Percentiles rank a stretch among this genome's conserved stretches.
Conservation (phyloP, 495 filamentous ascomycete species). For the Penicillium taxi region DNA sequence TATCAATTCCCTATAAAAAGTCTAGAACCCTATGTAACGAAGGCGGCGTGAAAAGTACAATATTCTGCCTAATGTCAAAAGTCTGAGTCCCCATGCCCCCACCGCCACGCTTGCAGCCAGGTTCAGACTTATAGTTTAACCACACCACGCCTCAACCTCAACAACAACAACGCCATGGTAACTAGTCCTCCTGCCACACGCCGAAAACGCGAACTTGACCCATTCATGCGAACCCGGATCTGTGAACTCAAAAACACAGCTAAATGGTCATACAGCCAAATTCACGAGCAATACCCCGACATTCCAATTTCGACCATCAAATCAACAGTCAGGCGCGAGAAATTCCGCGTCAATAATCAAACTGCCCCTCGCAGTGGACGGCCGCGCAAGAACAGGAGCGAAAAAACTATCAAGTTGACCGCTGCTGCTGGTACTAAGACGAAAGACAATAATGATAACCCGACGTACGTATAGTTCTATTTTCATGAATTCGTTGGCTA, state of each 20-base stretch:
- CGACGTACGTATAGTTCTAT: no score
- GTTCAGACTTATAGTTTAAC: no score
- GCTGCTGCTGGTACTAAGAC: no score
- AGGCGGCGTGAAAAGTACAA: no score
- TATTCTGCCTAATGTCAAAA: no score
- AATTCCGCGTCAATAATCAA: conserved; percentile 4
- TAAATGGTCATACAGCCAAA: conserved; percentile 7
- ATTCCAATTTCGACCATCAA: conserved; percentile 9
- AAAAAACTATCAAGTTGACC: no score
- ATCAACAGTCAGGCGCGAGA: conserved; percentile 2
- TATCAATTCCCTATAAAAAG: no score
- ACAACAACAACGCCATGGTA: background rate
- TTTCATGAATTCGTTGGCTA: no score
- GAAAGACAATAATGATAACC: no score
- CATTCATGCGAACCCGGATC: conserved; percentile 6
- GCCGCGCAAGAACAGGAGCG: background rate
- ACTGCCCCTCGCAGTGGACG: background rate
- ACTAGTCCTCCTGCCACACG: conserved; percentile 1
- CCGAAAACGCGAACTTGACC: conserved; percentile 6
- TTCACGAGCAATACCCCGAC: conserved; percentile 5
- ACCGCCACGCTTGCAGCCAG: no score
- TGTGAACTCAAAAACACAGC: conserved; percentile 8
- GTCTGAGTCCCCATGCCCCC: no score
- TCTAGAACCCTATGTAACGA: no score
- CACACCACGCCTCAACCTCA: background rate